Evolutionary conservation across 164 flowering plant genomes (phyloP).

Genomic region (Tetrastigma voinierianum): DNA sequence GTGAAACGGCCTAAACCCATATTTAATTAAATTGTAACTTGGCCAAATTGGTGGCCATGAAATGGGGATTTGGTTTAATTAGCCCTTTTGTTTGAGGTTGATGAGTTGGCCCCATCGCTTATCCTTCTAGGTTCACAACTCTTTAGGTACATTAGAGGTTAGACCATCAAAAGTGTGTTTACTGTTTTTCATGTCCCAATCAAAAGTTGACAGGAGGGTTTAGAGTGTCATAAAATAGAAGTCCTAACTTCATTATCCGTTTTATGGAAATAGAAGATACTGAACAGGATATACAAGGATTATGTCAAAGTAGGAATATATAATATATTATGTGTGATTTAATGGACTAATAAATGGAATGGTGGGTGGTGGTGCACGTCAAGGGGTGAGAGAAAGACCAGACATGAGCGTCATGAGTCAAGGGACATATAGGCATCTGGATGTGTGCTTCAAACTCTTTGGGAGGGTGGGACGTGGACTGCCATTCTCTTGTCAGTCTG

Average conservation of each 20-base stretch:
- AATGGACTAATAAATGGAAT: neutral
- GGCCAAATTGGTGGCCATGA: no score
- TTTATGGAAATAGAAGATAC: neutral
- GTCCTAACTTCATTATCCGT: neutral
- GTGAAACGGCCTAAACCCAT: no score
- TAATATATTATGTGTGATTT: neutral
- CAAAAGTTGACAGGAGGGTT: no score
- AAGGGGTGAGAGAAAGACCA: constrained; percentile 8
- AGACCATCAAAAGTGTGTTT: no score
- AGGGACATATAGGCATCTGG: constrained; percentile 11
- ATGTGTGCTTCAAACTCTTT: neutral
- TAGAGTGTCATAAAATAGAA: no score
- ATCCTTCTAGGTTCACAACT: no score
- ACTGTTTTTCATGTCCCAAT: no score
- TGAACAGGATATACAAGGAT: neutral
- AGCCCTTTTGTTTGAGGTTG: no score
- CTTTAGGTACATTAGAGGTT: no score
- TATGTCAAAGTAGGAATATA: neutral
- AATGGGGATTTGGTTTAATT: no score
- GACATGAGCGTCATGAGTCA: constrained; percentile 21
- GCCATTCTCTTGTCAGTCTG: constrained; percentile 1
- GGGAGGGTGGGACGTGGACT: constrained; percentile 16
- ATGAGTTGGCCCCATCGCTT: no score
- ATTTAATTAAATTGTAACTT: no score
- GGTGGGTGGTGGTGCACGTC: constrained; percentile 32